phyloP scores from a whole-genome alignment of 768 basidiomycete genomes.

The Lactarius deliciosus region DNA sequence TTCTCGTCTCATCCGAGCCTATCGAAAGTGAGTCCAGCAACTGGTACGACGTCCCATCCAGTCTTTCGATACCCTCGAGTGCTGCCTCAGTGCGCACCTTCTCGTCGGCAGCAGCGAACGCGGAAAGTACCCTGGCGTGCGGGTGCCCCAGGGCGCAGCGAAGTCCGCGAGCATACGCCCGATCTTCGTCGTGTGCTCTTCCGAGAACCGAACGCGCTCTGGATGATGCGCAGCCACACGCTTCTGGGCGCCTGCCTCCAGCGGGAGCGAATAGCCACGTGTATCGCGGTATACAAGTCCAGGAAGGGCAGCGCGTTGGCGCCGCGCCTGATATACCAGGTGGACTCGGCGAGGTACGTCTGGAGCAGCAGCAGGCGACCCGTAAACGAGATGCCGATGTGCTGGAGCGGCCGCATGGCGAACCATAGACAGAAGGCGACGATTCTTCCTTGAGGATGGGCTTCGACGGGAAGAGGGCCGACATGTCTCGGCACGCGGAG shows the following conservation, averaged over 20 bases:
- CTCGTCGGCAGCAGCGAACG: too few relatives aligned
- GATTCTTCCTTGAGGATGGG: slow-evolving; percentile 37
- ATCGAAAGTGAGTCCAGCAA: slow-evolving; percentile 54
- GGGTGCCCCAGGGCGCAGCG: too few relatives aligned
- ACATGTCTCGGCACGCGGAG: slow-evolving; percentile 61
- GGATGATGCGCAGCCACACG: too few relatives aligned
- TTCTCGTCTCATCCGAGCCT: slow-evolving; percentile 23
- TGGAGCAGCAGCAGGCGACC: slow-evolving; percentile 58
- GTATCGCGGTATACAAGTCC: slow-evolving; percentile 43
- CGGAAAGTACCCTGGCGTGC: too few relatives aligned
- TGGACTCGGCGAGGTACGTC: slow-evolving; percentile 49
- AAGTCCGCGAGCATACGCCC: too few relatives aligned
- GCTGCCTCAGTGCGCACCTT: too few relatives aligned
- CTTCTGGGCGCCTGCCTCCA: neutral
- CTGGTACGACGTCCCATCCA: slow-evolving; percentile 62
- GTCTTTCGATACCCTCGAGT: slow-evolving; percentile 48
- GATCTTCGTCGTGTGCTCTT: too few relatives aligned
- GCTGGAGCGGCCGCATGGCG: slow-evolving; percentile 34
- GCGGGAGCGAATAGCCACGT: neutral
- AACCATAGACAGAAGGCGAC: slow-evolving; percentile 27
- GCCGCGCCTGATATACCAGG: slow-evolving; percentile 58
- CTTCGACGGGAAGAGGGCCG: slow-evolving; percentile 58
- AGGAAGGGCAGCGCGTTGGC: slow-evolving; percentile 48
- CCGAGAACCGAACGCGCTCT: too few relatives aligned
- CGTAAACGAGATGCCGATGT: slow-evolving; percentile 33